Percentiles rank a stretch among this genome's conserved stretches.
These are phyloP conservation scores for Vachellia pachyceras DNA, from an alignment of 306 rosid species.

Conservation along the genomic window DNA sequence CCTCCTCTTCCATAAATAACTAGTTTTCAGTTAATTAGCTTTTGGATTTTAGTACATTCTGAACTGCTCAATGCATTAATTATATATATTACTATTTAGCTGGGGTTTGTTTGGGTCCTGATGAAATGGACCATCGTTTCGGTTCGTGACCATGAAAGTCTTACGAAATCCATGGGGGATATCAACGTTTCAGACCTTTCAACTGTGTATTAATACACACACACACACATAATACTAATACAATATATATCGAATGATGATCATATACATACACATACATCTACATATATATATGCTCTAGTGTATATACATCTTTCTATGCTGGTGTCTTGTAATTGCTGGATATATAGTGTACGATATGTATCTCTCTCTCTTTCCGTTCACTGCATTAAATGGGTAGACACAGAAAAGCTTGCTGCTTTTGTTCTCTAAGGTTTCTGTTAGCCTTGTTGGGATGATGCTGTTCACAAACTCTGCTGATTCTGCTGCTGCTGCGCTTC, in stretches of 20 bases:
- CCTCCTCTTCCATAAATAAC: slow-evolving; percentile 10
- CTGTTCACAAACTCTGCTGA: slow-evolving; percentile 29
- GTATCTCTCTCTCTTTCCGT: slow-evolving; percentile 39
- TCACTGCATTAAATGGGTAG: slow-evolving; percentile 41
- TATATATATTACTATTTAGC: background rate
- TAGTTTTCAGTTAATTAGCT: slow-evolving; percentile 25
- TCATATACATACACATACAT: background rate
- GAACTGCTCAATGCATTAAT: slow-evolving; percentile 37
- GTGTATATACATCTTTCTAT: no score
- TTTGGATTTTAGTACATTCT: slow-evolving; percentile 33
- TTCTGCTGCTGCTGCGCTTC: slow-evolving; percentile 24
- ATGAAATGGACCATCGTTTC: slow-evolving; percentile 32
- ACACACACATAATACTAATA: slow-evolving; percentile 18
- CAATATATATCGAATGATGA: slow-evolving; percentile 2
- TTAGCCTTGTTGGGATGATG: slow-evolving; percentile 54
- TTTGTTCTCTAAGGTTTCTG: slow-evolving; percentile 45
- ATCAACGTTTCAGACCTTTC: slow-evolving; percentile 38
- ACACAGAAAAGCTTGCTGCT: slow-evolving; percentile 51
- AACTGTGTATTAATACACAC: slow-evolving; percentile 40
- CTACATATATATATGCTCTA: background rate
- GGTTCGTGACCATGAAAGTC: slow-evolving; percentile 9
- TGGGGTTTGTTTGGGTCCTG: slow-evolving; percentile 39
- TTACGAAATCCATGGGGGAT: slow-evolving; percentile 14
- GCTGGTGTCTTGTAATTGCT: slow-evolving; percentile 17
- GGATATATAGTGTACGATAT: background rate